Conservation (phyloP, 2,329 filamentous ascomycete species). For the Fusarium guadeloupense region DNA sequence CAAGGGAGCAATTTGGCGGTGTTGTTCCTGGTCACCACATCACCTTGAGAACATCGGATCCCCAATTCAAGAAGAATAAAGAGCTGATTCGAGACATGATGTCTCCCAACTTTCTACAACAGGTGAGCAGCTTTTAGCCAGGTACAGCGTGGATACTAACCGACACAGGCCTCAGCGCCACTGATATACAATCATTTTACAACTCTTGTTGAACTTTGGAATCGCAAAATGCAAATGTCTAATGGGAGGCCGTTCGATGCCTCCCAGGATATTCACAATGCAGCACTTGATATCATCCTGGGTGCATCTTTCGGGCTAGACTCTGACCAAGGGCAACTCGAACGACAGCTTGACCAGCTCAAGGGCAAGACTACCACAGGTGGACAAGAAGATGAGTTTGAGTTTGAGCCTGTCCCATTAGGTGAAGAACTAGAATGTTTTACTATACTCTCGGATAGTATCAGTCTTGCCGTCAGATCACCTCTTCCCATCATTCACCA, state of each 20-base stretch:
- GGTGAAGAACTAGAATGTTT: conserved; percentile 15
- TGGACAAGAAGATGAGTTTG: conserved; percentile 12
- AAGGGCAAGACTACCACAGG: not conserved
- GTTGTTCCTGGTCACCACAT: conserved; percentile 14
- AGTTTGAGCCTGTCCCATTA: conserved; percentile 14
- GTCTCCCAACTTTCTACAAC: conserved; percentile 22
- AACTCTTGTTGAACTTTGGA: conserved; percentile 47
- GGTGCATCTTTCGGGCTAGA: conserved; percentile 44
- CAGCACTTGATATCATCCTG: conserved; percentile 46
- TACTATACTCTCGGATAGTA: conserved; percentile 15
- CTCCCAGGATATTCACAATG: conserved; percentile 43
- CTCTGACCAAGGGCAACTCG: not conserved
- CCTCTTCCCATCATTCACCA: conserved; percentile 9
- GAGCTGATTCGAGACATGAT: conserved; percentile 34
- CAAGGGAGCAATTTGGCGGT: not conserved
- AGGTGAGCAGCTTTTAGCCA: not conserved
- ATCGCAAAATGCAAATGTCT: conserved; percentile 39
- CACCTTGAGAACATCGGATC: conserved; percentile 5
- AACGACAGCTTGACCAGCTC: conserved; percentile 14
- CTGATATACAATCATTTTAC: conserved; percentile 44
- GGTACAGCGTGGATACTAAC: not conserved
- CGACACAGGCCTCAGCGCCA: conserved; percentile 42
- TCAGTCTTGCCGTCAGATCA: conserved; percentile 6
- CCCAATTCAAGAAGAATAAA: conserved; percentile 34
- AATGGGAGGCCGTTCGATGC: conserved; percentile 45